Evolutionary conservation across 129 eudicot species (phyloP).

Genomic region (Smallanthus sonchifolius): DNA sequence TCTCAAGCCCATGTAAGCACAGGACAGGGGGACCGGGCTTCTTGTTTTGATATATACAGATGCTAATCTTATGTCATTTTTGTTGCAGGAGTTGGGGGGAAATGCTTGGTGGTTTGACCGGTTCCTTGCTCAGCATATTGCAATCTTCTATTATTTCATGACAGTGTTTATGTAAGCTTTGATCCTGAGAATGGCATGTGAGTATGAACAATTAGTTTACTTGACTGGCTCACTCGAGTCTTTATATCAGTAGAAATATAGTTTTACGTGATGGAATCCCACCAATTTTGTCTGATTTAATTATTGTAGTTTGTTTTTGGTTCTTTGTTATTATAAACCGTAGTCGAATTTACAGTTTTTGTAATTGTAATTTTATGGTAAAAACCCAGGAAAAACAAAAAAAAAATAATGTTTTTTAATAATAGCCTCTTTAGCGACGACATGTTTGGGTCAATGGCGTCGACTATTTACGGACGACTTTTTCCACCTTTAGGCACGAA

Average conservation of each 20-base stretch:
- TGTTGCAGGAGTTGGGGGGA: conserved; percentile 91
- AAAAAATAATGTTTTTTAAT: no score
- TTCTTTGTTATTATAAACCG: no score
- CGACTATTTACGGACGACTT: no score
- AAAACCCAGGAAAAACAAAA: no score
- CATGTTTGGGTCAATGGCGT: no score
- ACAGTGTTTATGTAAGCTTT: conserved; percentile 74
- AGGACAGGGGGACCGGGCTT: background rate
- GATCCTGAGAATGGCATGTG: conserved; percentile 99
- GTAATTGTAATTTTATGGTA: no score
- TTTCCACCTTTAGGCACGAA: no score
- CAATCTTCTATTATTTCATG: conserved; percentile 82
- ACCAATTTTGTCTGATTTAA: background rate
- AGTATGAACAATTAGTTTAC: conserved; percentile 33
- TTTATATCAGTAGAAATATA: background rate
- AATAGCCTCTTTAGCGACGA: no score
- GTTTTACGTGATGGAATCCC: background rate
- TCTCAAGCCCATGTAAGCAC: background rate
- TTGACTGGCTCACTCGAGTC: no score
- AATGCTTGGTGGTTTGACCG: conserved; percentile 98
- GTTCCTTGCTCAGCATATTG: conserved; percentile 89
- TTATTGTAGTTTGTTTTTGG: no score
- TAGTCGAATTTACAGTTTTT: no score
- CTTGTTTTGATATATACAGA: conserved; percentile 1
- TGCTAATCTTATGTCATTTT: background rate